Conservation (phyloP, 257 asterid genomes). For the Gentiana straminea region DNA sequence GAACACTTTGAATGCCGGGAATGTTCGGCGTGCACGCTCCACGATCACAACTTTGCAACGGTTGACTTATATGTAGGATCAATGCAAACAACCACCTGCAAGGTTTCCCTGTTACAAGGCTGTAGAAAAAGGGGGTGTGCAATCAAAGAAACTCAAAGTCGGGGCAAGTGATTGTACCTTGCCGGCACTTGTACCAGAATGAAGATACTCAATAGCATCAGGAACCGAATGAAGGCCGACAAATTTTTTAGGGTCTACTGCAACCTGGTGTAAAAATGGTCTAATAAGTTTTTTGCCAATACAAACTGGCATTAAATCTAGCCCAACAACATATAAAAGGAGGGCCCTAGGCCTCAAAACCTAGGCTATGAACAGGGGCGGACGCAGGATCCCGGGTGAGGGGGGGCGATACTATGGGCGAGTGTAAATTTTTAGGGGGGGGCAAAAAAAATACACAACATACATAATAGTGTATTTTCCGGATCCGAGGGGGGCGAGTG, state of each 20-base stretch:
- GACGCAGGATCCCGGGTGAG: too few relatives aligned
- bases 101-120: not conserved
- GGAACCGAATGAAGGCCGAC: conserved; percentile 66
- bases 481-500: too few relatives aligned
- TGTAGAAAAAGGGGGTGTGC: not conserved
- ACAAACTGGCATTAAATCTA: too few relatives aligned
- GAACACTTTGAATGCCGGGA: not conserved
- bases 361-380: too few relatives aligned
- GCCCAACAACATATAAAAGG: too few relatives aligned
- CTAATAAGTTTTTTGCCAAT: too few relatives aligned
- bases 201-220: conserved; percentile 88
- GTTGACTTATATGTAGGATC: conserved; percentile 51
- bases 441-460: too few relatives aligned
- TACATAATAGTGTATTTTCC: too few relatives aligned
- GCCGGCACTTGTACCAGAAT: conserved; percentile 89
- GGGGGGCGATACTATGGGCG: too few relatives aligned
- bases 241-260: conserved; percentile 67
- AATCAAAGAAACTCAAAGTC: not conserved
- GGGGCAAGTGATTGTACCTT: conserved; percentile 41
- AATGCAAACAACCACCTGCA: conserved; percentile 78
- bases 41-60: conserved; percentile 40
- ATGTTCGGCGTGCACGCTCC: too few relatives aligned
- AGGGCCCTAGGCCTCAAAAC: too few relatives aligned
- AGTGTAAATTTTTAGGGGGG: too few relatives aligned
- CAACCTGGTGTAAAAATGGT: conserved; percentile 25